Percentiles rank a stretch among this genome's conserved stretches.
Conservation (phyloP, 306 rosid genomes). For the Castanea mollissima region DNA sequence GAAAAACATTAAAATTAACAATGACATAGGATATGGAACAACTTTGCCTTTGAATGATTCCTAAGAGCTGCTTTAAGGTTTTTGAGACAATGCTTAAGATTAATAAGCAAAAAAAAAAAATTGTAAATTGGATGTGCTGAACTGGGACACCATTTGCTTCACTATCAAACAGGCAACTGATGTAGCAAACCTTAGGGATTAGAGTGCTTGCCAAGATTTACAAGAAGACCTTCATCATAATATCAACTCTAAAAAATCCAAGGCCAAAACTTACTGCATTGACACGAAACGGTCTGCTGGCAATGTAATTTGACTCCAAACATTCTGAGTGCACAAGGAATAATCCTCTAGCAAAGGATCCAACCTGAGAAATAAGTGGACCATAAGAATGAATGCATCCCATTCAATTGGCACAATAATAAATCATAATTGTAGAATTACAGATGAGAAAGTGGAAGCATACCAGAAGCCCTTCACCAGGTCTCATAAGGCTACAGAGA, state of each 20-base stretch:
- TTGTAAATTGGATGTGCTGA: background rate
- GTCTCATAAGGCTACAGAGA: slow-evolving; percentile 86
- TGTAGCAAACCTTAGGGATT: background rate
- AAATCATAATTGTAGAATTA: background rate
- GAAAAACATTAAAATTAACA: background rate
- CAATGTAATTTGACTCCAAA: slow-evolving; percentile 85
- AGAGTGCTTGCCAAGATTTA: background rate
- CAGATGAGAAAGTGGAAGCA: slow-evolving; percentile 20
- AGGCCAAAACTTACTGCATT: slow-evolving; percentile 69
- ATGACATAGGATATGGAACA: background rate
- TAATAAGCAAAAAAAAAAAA: background rate
- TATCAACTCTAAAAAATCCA: background rate
- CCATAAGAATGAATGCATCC: slow-evolving; percentile 5
- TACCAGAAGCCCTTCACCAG: slow-evolving; percentile 96
- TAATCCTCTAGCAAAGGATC: slow-evolving; percentile 87
- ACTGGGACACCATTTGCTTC: background rate
- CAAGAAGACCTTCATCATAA: background rate
- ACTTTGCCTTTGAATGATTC: background rate
- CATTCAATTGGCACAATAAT: slow-evolving; percentile 7
- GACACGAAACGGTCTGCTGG: slow-evolving; percentile 93
- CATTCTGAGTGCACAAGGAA: slow-evolving; percentile 94
- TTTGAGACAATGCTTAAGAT: background rate
- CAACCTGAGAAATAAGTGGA: slow-evolving; percentile 50
- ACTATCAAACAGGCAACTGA: background rate
- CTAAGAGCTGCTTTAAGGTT: background rate